Evolutionary conservation across 2,329 filamentous ascomycete genomes (phyloP), one percentile per base, ranked within the genome.

Genomic region (Tolypocladium album): DNA sequence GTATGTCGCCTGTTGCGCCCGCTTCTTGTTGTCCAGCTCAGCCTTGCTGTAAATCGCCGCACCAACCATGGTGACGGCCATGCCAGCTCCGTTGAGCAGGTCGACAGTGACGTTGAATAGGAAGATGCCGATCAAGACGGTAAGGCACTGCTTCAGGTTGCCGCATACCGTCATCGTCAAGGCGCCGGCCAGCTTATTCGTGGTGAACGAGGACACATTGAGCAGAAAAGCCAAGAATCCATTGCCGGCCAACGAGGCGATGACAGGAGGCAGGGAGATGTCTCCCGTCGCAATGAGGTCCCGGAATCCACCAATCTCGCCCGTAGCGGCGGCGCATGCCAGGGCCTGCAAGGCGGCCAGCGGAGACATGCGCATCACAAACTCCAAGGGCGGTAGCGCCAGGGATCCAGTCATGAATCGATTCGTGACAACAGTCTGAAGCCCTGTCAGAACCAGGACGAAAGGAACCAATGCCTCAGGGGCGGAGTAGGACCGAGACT

Each of bases 321-420:
- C 83, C 20, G 76, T 79, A 38, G 77, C 72, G 58, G 74, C 72
- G 24, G 82, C 79, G 69, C 79, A 83, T 50, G 78, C 67, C 53
- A 84, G 65, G 20, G 81, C 81, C 70, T 85, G 82, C 43, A 79
- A 66, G 45, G 78, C 81, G 13, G 84, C 84, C 11, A 87, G 76
- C 1, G 83, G 84, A 15, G 82, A 84, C 81, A 86, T 83, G 69
- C 82, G 79, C 66, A 83, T 76, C n/a, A 86, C 78, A 22, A 86
- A 77, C 67, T 87, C 84, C 62, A 85, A 75, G 2, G 83, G 79
- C 0, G 81, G 79, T 4, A 86, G 78, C 24, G 79, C 77, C 36
- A 86, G 76, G 4, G 78, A 76, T 39, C 83, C 83, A 11, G 84
- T 87, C 81, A 86, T 85, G 66, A 87, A 79, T 66, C 82, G 79